phyloP scores from a whole-genome alignment of 2,329 filamentous ascomycete genomes.

The Phymatotrichopsis omnivora region DNA sequence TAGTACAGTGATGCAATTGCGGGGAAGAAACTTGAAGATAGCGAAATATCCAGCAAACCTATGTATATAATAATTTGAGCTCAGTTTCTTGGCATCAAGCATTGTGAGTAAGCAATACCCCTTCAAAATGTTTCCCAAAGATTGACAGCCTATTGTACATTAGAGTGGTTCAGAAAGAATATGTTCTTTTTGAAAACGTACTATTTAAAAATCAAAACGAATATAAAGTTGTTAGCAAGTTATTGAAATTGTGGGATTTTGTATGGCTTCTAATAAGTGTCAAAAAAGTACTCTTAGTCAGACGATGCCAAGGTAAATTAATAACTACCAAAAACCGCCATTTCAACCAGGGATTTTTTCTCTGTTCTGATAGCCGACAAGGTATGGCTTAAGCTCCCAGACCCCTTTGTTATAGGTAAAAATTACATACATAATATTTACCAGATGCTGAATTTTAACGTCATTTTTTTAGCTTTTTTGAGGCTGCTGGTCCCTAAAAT shows the following conservation, averaged over 20 bases:
- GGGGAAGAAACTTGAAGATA: not conserved
- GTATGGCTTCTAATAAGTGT: not conserved
- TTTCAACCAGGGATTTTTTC: not conserved
- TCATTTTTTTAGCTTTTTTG: slow-evolving; percentile 10
- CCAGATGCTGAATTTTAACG: slow-evolving; percentile 9
- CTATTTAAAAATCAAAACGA: not conserved
- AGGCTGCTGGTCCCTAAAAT: slow-evolving; percentile 16
- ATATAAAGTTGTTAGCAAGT: not conserved
- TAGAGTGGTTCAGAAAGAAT: not conserved
- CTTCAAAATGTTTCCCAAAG: not conserved
- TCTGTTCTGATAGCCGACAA: not conserved
- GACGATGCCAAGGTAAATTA: not conserved
- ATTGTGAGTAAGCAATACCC: not conserved
- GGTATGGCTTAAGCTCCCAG: slow-evolving; percentile 1
- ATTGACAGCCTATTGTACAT: not conserved
- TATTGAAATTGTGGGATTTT: not conserved
- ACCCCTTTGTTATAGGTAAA: slow-evolving; percentile 7
- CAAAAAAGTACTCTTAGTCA: not conserved
- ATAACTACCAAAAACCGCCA: not conserved
- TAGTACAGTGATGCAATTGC: not conserved
- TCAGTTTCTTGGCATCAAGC: not conserved
- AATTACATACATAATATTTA: slow-evolving; percentile 3
- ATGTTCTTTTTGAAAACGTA: not conserved
- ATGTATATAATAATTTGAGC: not conserved
- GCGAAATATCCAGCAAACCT: not conserved